Base-by-base conservation (phyloP, 257 asterid species). In the Primulina huaijiensis region DNA sequence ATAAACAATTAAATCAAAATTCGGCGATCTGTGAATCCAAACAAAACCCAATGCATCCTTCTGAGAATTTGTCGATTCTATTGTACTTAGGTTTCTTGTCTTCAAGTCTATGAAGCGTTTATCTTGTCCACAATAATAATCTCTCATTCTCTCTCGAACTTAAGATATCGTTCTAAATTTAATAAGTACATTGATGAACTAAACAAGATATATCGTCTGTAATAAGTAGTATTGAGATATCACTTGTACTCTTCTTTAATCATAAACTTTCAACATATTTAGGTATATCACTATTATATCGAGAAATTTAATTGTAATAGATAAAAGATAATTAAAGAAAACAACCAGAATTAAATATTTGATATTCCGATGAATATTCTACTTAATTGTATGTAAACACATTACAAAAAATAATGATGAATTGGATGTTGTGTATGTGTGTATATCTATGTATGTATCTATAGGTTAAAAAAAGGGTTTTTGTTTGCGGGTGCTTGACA, bases 321-420 rank as follows among this genome's bases (percentile, higher is more conserved):
- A 8, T 6, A 21, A 20, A 3, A 57, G 19, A 57, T 20, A 20
- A 57, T 57, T 57, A 11, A 8, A 11, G 1, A 23, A 57, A 2
- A 21, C 2, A 16, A 40, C 16, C 16, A 2, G 17, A 3, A 25
- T 59, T 23, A 2, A 2, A 9, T 59, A 21, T 59, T 57, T 1
- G 17, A 40, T 23, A 65, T 40, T 65, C 69, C 71, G 11, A 38
- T n/a, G 76, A 65, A 72, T 65, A 72, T 64, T 56, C 76, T 27
- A 31, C 8, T 31, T 20, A 30, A 1, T 3, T 50, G 0, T 19
- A 62, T 46, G 19, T 60, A 11, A 60, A 25, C 10, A 34, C 7
- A 30, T 8, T 16, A 64, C 1, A 7, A 64, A 35, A 2, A 43
- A 8, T 11, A 1, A 20, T 25, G 4, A 30, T 29, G 20, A 6